A percentile compares a stretch with the other conserved stretches of the same genome.
phyloP scores from a whole-genome alignment of 2,329 filamentous ascomycete genomes.

The Pseudopithomyces chartarum region DNA sequence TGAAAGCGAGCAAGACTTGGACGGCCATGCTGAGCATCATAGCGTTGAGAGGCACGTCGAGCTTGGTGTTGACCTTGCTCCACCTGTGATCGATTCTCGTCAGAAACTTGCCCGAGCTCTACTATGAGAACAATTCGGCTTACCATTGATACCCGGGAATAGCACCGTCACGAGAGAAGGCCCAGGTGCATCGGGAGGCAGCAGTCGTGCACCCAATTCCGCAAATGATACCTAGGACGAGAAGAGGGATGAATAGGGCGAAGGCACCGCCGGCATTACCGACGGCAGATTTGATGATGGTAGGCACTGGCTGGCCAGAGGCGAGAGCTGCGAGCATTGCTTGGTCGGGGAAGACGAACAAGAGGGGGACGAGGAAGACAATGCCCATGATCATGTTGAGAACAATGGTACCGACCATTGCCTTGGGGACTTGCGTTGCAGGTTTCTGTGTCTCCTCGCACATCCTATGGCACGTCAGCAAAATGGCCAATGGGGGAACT shows the following conservation, averaged over 20 bases:
- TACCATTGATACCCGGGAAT: conserved; percentile 63
- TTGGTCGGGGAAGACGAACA: conserved; percentile 72
- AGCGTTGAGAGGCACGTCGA: conserved; percentile 71
- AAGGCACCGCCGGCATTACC: conserved; percentile 66
- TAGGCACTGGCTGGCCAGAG: conserved; percentile 66
- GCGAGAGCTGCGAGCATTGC: conserved; percentile 58
- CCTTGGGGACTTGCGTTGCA: conserved; percentile 71
- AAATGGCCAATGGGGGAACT: conserved; percentile 15
- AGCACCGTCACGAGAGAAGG: conserved; percentile 72
- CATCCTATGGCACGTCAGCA: conserved; percentile 60
- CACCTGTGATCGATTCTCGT: conserved; percentile 44
- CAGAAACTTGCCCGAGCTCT: background rate
- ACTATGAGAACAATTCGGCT: background rate
- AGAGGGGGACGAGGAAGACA: conserved; percentile 69
- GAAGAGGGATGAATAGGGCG: conserved; percentile 65
- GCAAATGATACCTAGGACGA: conserved; percentile 69
- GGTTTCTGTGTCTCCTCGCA: conserved; percentile 73
- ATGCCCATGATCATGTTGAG: conserved; percentile 71
- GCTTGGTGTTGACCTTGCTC: conserved; percentile 64
- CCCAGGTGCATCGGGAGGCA: conserved; percentile 70
- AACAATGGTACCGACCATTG: conserved; percentile 70
- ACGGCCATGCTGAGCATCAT: conserved; percentile 74
- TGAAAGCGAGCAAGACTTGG: conserved; percentile 66
- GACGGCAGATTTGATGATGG: conserved; percentile 67
- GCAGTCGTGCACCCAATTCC: conserved; percentile 73